These are phyloP conservation scores for Eucommia ulmoides DNA, from an alignment of 257 asterid genomes.

Conservation along the genomic window DNA sequence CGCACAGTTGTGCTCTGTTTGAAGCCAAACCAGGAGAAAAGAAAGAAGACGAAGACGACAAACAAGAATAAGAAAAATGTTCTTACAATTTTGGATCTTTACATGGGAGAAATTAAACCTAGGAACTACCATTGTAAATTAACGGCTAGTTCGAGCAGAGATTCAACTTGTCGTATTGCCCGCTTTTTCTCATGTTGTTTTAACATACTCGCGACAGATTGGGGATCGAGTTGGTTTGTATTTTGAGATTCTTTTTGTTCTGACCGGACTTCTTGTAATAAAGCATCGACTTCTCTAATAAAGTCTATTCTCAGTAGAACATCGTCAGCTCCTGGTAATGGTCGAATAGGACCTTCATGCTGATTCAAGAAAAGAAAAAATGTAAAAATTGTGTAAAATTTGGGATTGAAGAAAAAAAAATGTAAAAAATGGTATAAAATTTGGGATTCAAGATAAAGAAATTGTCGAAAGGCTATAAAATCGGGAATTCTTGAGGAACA, in stretches of 20 bases:
- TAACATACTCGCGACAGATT: constrained; percentile 59
- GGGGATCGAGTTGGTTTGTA: constrained; percentile 55
- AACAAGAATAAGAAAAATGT: neutral
- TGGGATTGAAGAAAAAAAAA: no score
- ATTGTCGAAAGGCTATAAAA: no score
- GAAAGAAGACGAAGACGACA: neutral
- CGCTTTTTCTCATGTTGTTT: constrained; percentile 90
- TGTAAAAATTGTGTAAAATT: no score
- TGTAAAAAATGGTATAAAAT: no score
- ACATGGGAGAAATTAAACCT: neutral
- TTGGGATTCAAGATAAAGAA: no score
- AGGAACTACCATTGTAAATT: constrained; percentile 51
- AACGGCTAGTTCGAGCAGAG: constrained; percentile 68
- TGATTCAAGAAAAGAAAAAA: constrained; percentile 8
- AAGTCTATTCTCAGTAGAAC: constrained; percentile 78
- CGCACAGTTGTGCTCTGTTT: constrained; percentile 70
- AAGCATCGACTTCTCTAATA: constrained; percentile 63
- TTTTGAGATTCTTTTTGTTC: constrained; percentile 28
- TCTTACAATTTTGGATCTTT: neutral
- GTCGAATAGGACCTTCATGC: constrained; percentile 85
- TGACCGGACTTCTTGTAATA: constrained; percentile 62
- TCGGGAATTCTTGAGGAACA: no score
- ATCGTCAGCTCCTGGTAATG: constrained; percentile 47
- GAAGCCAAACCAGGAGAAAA: constrained; percentile 29
- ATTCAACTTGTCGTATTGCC: constrained; percentile 60